phyloP scores from a whole-genome alignment of 2,329 filamentous ascomycete genomes.

The Elsinoe perseae region DNA sequence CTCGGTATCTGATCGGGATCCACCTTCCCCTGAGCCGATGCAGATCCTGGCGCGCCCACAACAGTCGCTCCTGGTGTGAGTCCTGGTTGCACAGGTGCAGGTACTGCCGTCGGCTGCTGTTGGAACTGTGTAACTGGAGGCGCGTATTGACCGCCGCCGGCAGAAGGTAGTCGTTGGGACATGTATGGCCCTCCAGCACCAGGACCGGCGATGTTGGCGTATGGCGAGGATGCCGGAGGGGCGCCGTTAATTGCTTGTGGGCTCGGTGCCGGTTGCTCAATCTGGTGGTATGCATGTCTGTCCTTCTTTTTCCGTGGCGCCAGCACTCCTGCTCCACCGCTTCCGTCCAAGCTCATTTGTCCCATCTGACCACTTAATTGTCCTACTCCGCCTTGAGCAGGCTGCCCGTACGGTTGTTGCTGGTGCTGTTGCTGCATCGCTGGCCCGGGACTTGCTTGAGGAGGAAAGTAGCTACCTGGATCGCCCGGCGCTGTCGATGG shows the following conservation, averaged over 20 bases:
- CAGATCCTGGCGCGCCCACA: conserved; percentile 40
- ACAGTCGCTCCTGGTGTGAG: conserved; percentile 28
- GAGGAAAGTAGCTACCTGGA: conserved; percentile 36
- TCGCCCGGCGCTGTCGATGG: conserved; percentile 18
- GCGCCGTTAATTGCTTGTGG: conserved; percentile 64
- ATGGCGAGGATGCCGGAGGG: conserved; percentile 49
- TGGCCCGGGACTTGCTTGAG: conserved; percentile 25
- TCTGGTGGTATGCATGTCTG: conserved; percentile 80
- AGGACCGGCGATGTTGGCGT: conserved; percentile 28
- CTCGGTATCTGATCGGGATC: conserved; percentile 91
- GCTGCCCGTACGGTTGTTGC: conserved; percentile 22
- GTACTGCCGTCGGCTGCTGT: conserved; percentile 29
- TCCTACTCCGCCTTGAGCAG: conserved; percentile 25
- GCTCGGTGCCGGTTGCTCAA: conserved; percentile 63
- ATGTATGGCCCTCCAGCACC: conserved; percentile 29
- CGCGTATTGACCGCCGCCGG: conserved; percentile 6
- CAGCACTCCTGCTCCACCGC: conserved; percentile 38
- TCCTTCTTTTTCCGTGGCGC: conserved; percentile 81
- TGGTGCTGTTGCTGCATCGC: conserved; percentile 20
- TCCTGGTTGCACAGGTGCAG: conserved; percentile 11
- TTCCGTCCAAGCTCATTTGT: conserved; percentile 57
- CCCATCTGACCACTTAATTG: conserved; percentile 67
- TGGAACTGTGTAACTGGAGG: conserved; percentile 18
- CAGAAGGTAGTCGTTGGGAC: conserved; percentile 28
- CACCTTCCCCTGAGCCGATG: conserved; percentile 61